A percentile compares a stretch with the other conserved stretches of the same genome.
These are phyloP conservation scores for Ricinus communis DNA, from an alignment of 345 rosid genomes.

Conservation along the genomic window DNA sequence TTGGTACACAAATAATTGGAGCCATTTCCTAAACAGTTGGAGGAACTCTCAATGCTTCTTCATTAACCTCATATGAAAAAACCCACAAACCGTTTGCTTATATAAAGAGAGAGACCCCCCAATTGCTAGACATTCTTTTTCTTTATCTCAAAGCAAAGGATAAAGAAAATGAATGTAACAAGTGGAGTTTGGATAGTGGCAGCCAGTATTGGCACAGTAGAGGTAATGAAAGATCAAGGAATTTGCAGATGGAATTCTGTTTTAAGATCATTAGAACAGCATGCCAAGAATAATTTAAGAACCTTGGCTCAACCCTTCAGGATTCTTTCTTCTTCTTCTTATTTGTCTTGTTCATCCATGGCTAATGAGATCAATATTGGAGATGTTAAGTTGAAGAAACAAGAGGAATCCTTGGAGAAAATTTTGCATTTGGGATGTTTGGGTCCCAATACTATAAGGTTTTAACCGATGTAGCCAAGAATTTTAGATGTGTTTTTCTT, in stretches of 20 bases:
- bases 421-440: constrained; percentile 17
- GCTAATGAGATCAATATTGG: not conserved
- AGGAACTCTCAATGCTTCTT: not conserved
- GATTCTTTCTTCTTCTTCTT: constrained; percentile 3
- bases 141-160: too few species aligned
- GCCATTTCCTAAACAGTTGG: constrained; percentile 6
- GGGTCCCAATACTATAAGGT: constrained; percentile 27
- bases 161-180: too few species aligned
- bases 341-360: too few species aligned
- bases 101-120: too few species aligned
- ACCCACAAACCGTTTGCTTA: too few species aligned
- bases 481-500: not conserved
- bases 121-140: too few species aligned
- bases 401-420: not conserved
- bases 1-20: not conserved
- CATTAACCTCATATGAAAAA: not conserved
- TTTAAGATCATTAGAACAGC: constrained; percentile 43
- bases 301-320: not conserved
- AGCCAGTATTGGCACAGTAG: constrained; percentile 58
- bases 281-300: constrained; percentile 39
- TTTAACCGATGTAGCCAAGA: not conserved
- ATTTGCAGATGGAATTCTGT: constrained; percentile 65
- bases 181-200: constrained; percentile 48
- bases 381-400: constrained; percentile 20
- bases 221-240: constrained; percentile 73